phyloP scores from a whole-genome alignment of 495 filamentous ascomycete species.

The Daldinia caldariorum region DNA sequence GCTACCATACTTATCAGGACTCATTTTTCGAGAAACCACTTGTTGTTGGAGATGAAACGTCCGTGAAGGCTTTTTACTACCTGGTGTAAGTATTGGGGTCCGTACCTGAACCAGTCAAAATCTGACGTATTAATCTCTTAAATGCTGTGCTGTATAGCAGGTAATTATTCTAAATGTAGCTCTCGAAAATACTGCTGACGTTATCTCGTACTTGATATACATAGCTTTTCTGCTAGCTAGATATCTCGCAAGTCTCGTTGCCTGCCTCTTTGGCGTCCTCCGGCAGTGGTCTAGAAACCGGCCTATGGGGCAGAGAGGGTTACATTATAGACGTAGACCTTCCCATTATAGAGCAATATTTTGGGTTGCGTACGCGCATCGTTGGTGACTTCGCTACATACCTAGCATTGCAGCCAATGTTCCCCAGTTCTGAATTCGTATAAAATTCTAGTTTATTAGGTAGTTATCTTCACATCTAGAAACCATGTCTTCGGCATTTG shows the following conservation, averaged over 20 bases:
- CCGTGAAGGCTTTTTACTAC: neutral
- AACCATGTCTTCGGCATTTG: neutral
- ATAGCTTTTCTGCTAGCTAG: neutral
- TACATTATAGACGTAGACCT: conserved; percentile 5
- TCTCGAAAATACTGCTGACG: neutral
- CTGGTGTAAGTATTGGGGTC: neutral
- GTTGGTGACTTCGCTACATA: neutral
- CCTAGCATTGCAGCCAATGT: neutral
- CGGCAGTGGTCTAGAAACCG: conserved; percentile 18
- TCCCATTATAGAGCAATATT: conserved; percentile 4
- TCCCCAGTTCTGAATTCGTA: neutral
- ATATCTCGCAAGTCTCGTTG: neutral
- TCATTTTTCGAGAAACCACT: neutral
- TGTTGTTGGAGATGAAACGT: neutral
- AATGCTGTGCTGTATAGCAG: neutral
- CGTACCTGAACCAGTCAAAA: conserved; percentile 13
- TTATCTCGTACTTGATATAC: conserved; percentile 1
- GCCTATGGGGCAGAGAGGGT: neutral
- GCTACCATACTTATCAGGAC: neutral
- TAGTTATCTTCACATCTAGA: neutral
- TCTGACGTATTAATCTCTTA: neutral
- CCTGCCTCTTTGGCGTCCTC: conserved; percentile 16
- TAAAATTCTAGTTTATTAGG: neutral
- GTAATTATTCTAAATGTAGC: neutral
- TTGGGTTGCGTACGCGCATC: neutral